Evolutionary conservation across 108 stramenopile genomes (phyloP).

Genomic region (Ochromonas danica): DNA sequence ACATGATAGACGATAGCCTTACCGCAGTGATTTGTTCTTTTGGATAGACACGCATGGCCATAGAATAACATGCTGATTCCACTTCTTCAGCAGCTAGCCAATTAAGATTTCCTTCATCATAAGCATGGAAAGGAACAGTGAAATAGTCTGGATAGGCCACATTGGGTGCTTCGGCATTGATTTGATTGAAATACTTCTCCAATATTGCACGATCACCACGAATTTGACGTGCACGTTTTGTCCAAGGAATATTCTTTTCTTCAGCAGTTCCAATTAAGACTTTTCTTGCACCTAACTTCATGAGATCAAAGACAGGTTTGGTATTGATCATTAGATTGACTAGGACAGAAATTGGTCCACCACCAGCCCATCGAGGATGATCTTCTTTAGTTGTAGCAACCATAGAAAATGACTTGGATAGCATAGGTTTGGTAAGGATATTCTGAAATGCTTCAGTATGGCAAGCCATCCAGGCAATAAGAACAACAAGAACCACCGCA

Average conservation of each 20-base stretch:
- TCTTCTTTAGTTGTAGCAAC: too few species aligned
- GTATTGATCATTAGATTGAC: constrained; percentile 1
- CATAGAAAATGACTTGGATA: too few species aligned
- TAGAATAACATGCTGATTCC: background rate
- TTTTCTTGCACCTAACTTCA: constrained; percentile 7
- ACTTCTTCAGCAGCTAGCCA: constrained; percentile 49
- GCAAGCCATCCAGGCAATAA: too few species aligned
- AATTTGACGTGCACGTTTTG: background rate
- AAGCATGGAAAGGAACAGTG: constrained; percentile 49
- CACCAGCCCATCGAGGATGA: too few species aligned
- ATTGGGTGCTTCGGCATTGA: background rate
- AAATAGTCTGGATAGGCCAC: constrained; percentile 45
- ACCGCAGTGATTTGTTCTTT: background rate
- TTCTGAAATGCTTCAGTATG: too few species aligned
- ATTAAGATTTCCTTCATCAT: constrained; percentile 49
- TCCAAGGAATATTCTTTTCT: constrained; percentile 9
- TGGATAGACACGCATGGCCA: background rate
- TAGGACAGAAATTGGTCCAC: too few species aligned
- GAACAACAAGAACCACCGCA: too few species aligned
- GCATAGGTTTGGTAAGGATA: too few species aligned
- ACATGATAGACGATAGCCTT: background rate
- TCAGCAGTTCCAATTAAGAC: constrained; percentile 22
- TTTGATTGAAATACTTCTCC: constrained; percentile 1
- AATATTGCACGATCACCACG: background rate
- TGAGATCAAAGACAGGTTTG: constrained; percentile 5